Evolutionary conservation across 257 asterid genomes (phyloP).

Genomic region (Jacaranda copaia): DNA sequence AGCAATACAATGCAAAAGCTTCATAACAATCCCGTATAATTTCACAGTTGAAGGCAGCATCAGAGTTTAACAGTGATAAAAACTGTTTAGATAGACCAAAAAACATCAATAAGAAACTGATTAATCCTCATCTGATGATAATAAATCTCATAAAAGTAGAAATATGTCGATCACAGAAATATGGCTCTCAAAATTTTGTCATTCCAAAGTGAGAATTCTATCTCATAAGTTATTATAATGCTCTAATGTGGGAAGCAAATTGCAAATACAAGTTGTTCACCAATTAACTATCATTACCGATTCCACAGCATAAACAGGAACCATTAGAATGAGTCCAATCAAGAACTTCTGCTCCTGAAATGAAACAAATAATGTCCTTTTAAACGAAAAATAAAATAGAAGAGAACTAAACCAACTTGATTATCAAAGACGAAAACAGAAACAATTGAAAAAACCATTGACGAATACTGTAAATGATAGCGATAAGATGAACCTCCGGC

Average conservation of each 20-base stretch:
- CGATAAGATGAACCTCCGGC: slow-evolving; percentile 54
- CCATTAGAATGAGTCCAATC: slow-evolving; percentile 71
- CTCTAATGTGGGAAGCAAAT: not conserved
- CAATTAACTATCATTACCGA: slow-evolving; percentile 49
- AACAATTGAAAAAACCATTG: too few relatives aligned
- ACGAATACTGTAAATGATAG: not conserved
- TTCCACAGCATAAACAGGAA: slow-evolving; percentile 75
- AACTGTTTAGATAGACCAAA: slow-evolving; percentile 45
- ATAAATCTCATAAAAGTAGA: not conserved
- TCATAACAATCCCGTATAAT: slow-evolving; percentile 74
- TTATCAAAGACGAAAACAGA: not conserved
- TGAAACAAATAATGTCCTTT: slow-evolving; percentile 7
- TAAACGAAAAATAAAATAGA: not conserved
- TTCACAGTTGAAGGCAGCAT: slow-evolving; percentile 68
- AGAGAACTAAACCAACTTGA: not conserved
- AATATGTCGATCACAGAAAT: not conserved
- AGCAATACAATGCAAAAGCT: slow-evolving; percentile 74
- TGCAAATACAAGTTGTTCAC: slow-evolving; percentile 3
- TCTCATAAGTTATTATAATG: not conserved
- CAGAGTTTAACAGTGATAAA: slow-evolving; percentile 55
- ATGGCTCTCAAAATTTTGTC: not conserved
- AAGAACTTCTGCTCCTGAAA: slow-evolving; percentile 75
- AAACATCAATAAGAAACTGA: slow-evolving; percentile 15
- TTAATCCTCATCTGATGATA: not conserved
- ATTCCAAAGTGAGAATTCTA: not conserved